A percentile compares a stretch with the other conserved stretches of the same genome.
phyloP scores from a whole-genome alignment of 1,139 yeast genomes.

The Sugiyamaella novakii region DNA sequence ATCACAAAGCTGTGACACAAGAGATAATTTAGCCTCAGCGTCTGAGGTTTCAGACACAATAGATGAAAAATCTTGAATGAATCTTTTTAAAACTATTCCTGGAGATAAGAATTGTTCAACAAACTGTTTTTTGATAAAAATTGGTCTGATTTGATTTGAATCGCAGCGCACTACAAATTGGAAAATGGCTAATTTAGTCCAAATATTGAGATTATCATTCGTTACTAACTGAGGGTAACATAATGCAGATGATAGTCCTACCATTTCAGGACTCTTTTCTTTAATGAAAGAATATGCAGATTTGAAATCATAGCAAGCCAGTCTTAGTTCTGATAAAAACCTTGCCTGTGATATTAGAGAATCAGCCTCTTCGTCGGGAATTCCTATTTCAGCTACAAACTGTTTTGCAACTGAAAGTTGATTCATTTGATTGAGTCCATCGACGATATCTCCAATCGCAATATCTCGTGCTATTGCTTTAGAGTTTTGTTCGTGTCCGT shows the following conservation, averaged over 20 bases:
- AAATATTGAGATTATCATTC: conserved; percentile 15
- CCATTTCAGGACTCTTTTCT: not conserved
- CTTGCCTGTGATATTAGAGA: not conserved
- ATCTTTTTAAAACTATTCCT: conserved; percentile 16
- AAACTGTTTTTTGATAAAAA: conserved; percentile 17
- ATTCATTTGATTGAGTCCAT: conserved; percentile 9
- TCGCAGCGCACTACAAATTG: conserved; percentile 6
- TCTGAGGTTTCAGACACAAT: not conserved
- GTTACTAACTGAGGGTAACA: conserved; percentile 24
- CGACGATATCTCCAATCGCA: conserved; percentile 14
- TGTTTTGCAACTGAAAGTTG: conserved; percentile 16
- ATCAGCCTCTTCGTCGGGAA: conserved; percentile 1
- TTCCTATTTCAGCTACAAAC: conserved; percentile 10
- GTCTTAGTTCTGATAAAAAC: not conserved
- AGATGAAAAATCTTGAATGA: conserved; percentile 1
- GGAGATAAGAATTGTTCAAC: conserved; percentile 17
- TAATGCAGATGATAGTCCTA: not conserved
- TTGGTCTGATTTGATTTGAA: conserved; percentile 16
- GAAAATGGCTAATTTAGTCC: conserved; percentile 22
- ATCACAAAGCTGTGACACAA: conserved; percentile 5
- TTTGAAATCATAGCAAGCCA: conserved; percentile 1
- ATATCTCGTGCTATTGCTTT: conserved; percentile 5
- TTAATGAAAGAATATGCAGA: conserved; percentile 9
- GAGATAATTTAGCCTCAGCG: not conserved
- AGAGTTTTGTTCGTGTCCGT: not conserved